Evolutionary conservation across 83 land plant genomes (phyloP), one percentile per base, ranked within the genome.

Genomic region (Larix sibirica): DNA sequence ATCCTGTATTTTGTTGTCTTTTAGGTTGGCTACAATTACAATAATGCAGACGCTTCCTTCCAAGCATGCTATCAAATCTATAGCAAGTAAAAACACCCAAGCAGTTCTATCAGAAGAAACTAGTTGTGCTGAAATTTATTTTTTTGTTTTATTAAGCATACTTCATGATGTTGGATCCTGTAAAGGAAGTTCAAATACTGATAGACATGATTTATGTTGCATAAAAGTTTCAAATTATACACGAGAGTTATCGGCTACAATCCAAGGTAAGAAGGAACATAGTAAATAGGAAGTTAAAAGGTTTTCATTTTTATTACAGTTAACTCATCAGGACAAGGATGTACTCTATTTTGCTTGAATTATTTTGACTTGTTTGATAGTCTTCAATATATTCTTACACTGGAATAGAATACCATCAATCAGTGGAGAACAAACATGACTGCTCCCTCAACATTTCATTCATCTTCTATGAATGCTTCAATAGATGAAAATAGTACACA

Each of bases 401-500:
- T 73, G 26, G 23, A 38, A 40, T 56, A 73, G 50, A 73, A 73
- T 73, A 38, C 14, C 54, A 42, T 20, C 77, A 73, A 21, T 40
- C 23, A 13, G 26, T 73, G 38, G 56, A 10, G 54, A 73, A 42
- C 56, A 40, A 16, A 69, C 23, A 5, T 12, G 4, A 73, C 14
- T 21, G 77, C 77, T n/a, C 1, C 44, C 6, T 71, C 26, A 73
- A 26, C 77, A 44, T 73, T 44, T 4, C n/a, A 20, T 20, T 17
- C 50, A 42, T 42, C 54, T 9, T 38, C 26, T 24, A 42, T 44
- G 54, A 73, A 20, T n/a, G 0, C 1, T 7, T 38, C 77, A 44
- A 73, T 42, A 50, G 77, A 73, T 21, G 56, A 73, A 73, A 42
- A 73, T 73, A 36, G 44, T 42, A 73, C 8, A 21, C 56, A 73